Conservation (phyloP, 106 monocot genomes). For the Dendrobium huoshanense region DNA sequence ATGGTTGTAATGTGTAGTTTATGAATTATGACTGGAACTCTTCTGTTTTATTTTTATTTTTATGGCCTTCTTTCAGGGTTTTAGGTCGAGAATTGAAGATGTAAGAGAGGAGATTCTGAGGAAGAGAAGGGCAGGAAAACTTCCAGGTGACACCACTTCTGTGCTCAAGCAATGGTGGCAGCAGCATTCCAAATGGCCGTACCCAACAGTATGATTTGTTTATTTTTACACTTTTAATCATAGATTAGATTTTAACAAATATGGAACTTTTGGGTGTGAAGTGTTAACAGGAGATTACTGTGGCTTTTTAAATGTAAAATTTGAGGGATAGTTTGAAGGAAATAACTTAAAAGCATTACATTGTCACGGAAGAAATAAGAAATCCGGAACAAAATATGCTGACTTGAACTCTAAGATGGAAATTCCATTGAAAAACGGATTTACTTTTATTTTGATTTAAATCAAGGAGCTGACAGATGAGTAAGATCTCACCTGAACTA, state of each 20-base stretch:
- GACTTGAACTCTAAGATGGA: no score
- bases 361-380: no score
- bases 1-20: not conserved
- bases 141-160: slow-evolving; percentile 94
- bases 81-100: slow-evolving; percentile 92
- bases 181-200: slow-evolving; percentile 97
- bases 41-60: no score
- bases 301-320: not conserved
- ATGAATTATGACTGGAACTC: not conserved
- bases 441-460: no score
- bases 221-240: not conserved
- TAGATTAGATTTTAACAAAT: not conserved
- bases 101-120: slow-evolving; percentile 93
- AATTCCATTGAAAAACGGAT: no score
- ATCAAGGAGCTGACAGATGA: no score
- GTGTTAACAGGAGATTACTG: not conserved
- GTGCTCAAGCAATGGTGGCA: slow-evolving; percentile 98
- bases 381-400: no score
- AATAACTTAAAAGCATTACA: no score
- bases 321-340: no score
- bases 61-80: slow-evolving; percentile 39
- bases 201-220: slow-evolving; percentile 63
- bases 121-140: slow-evolving; percentile 96
- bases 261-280: not conserved
- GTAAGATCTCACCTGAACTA: no score